Percentiles rank a stretch among this genome's conserved stretches.
phyloP scores from a whole-genome alignment of 345 rosid genomes.

The Carallia brachiata region DNA sequence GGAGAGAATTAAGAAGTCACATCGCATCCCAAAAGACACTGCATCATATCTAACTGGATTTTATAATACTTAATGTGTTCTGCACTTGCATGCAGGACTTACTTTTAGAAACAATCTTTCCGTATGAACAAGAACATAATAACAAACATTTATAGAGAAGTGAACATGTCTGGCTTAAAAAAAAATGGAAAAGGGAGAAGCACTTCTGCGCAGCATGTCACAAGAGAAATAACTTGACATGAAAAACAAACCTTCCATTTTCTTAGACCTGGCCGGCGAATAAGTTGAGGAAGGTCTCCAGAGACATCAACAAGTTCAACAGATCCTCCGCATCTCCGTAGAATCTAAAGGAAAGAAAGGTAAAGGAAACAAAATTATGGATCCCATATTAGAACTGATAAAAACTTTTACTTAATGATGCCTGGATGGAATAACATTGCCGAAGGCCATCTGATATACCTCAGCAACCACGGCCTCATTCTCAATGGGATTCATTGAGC shows the following conservation, averaged over 20 bases:
- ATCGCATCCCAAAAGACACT: not conserved
- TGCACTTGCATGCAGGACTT: too few species aligned
- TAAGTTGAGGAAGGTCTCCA: constrained; percentile 72
- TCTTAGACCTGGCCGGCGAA: constrained; percentile 74
- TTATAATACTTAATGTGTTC: not conserved
- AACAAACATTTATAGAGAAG: too few species aligned
- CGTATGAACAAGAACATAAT: too few species aligned
- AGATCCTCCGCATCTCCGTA: constrained; percentile 72
- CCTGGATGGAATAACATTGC: not conserved
- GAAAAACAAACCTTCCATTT: constrained; percentile 77
- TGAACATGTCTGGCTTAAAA: too few species aligned
- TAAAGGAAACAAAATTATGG: not conserved
- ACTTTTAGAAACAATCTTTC: too few species aligned
- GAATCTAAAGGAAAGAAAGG: constrained; percentile 40
- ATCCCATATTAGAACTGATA: not conserved
- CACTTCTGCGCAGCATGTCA: not conserved
- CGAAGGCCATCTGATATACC: constrained; percentile 38
- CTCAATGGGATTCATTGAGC: constrained; percentile 98
- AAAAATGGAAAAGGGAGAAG: not conserved
- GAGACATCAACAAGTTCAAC: constrained; percentile 89
- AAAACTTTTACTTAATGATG: not conserved
- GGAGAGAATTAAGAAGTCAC: not conserved
- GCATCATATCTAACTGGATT: not conserved
- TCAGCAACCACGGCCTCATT: constrained; percentile 97
- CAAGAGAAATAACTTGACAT: not conserved